These are phyloP conservation scores for Lithospermum erythrorhizon DNA, from an alignment of 257 asterid species.

Conservation along the genomic window DNA sequence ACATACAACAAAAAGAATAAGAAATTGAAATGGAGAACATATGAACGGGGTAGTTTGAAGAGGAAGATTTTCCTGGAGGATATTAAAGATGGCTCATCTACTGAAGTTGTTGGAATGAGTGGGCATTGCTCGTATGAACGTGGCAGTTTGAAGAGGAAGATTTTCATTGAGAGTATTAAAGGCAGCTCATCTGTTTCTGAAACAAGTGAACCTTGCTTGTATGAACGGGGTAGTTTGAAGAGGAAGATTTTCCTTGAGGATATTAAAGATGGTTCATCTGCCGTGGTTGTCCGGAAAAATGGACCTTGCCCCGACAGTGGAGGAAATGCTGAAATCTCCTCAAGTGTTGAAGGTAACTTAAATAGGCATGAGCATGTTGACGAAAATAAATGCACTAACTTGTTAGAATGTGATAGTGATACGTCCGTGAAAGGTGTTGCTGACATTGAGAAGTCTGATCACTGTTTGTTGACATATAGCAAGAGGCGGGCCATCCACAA, in stretches of 20 bases:
- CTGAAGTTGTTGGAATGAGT: too few relatives aligned
- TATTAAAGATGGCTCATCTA: not conserved
- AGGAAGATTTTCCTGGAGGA: too few relatives aligned
- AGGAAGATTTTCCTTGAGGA: constrained; percentile 24
- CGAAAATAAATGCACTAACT: constrained; percentile 6
- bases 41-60: constrained; percentile 7
- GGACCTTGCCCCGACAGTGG: constrained; percentile 15
- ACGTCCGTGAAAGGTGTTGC: constrained; percentile 18
- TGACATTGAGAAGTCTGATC: constrained; percentile 21
- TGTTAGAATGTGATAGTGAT: constrained; percentile 16
- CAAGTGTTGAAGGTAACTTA: constrained; percentile 18
- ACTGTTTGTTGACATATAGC: constrained; percentile 34
- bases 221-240: constrained; percentile 23
- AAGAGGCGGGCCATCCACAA: constrained; percentile 28
- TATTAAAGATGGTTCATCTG: constrained; percentile 12
- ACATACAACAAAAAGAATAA: constrained; percentile 32
- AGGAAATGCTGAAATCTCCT: constrained; percentile 13
- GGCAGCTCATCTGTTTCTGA: not conserved
- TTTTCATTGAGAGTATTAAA: constrained; percentile 16
- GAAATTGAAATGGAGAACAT: constrained; percentile 21
- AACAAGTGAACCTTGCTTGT: too few relatives aligned
- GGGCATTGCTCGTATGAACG: constrained; percentile 9
- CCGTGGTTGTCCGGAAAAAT: constrained; percentile 19
- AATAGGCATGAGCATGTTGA: constrained; percentile 4
- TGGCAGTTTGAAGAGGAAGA: constrained; percentile 27